Evolutionary conservation across 176 grass and related monocot species (phyloP), one percentile per base, ranked within the genome.

Genomic region (Rhynchospora pubera): DNA sequence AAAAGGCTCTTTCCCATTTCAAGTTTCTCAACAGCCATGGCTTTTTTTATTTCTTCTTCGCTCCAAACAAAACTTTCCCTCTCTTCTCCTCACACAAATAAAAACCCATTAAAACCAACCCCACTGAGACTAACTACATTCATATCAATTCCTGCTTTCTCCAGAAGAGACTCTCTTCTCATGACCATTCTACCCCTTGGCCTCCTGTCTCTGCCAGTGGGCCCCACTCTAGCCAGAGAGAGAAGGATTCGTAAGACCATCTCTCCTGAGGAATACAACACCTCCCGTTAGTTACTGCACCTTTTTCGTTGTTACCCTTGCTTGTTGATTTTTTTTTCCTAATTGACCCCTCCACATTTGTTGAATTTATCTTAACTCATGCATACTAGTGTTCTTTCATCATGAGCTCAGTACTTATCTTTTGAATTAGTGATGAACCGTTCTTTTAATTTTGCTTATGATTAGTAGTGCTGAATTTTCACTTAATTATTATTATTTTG

Each of bases 181-280:
- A 52, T 65, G 24, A 24, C 44, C 53, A 79, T 79, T 82, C 21
- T 82, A 64, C 79, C 79, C 44, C 9, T 82, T 5, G 46, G 79
- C 2, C 18, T 66, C 46, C 30, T 82, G 1, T 82, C 60, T 82
- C 60, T 82, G 79, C 79, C 79, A 30, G 58, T 65, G 47, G 46
- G 34, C 13, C 79, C 79, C 43, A 66, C 42, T 82, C 61, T 63
- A 9, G 79, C 79, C 14, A 62, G 79, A 65, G 89, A 85, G 5
- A 83, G 87, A 83, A 83, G 87, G 85, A 89, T 84, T 19, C 86
- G 91, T 60, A 79, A 55, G 83, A 81, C n/a, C 12, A 63, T 93
- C 0, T 46, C 77, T 30, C 82, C 32, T 45, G 87, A 91, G 65
- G 82, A 91, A 8, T 94, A 87, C 62, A 26, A 13, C 34, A 83